Base-by-base conservation (phyloP, 2,329 filamentous ascomycete species). In the Fusarium pseudograminearum region DNA sequence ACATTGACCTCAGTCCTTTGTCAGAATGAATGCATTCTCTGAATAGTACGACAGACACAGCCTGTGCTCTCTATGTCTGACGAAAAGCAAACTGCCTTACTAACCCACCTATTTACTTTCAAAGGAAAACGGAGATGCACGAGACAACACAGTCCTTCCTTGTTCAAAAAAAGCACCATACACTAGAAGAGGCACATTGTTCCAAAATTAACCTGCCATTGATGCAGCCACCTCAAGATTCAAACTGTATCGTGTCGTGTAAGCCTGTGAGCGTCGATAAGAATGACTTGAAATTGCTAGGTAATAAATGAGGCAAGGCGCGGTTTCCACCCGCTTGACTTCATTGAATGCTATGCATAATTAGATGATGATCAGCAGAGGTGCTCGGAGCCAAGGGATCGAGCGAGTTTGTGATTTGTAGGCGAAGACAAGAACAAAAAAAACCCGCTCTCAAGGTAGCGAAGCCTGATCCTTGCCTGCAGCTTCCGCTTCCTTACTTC, bases 341-440 rank as follows among this genome's bases (percentile, higher is more conserved):
- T 52, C 58, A 47, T 61, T 26, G 31, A 50, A 33, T n/a, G 56
- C 53, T 62, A 48, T 56, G 42, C 55, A 50, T 40, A 40, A 63
- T 52, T 54, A 73, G 59, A 74, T 74, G 70, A 74, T 57, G 72
- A 74, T 74, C 72, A 74, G 66, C 72, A 69, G 65, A 70, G 72
- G 22, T 41, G 42, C 36, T 52, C 36, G 38, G 30, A 40, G 54
- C 63, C 51, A 51, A 57, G 48, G n/a, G 34, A 44, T 45, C 57
- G 48, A 68, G 67, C 53, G 55, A 68, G 30, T 67, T 45, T 41
- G 18, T 34, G 60, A 62, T 62, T 62, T 54, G 62, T 34, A 42
- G 61, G 57, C 48, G 48, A 41, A 41, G 28, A 54, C 20, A 20
- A 20, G 5, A 40, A 38, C 33, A 16, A 64, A 22, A 50, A 36